Base-by-base conservation (phyloP, 345 rosid species). In the Geranium rotundifolium region DNA sequence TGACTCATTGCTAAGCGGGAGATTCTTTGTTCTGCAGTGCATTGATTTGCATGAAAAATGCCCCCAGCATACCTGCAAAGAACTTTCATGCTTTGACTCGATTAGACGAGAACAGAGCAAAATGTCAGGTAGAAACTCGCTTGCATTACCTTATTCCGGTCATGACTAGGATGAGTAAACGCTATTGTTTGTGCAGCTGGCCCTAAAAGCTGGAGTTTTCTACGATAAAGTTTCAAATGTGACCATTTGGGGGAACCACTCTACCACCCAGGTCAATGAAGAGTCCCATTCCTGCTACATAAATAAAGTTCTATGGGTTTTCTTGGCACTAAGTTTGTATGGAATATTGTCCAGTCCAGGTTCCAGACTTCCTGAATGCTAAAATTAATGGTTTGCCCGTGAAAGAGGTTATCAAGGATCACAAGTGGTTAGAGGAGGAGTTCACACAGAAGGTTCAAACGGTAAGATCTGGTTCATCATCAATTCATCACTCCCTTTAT, bases 241-340 rank as follows among this genome's bases (percentile, higher is more conserved):
- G 92, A 88, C 99, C 69, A 90, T 93, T 29, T 93, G 99, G 99
- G 99, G 99, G 63, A 93, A 93, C 73, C 99, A 93, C 80, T 93
- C 99, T 3, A 93, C 95, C 12, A 93, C 99, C 69, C 97, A 93
- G 99, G 97, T 92, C 56, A 60, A 31, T 12, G 41, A 61, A 41
- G n/a, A 27, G 70, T 60, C 68, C 58, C 23, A 19, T 23, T 23
- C 27, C 27, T 23, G 19, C 12, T 46, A 46, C 52, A 9, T 46
- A 14, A 46, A 46, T 14, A 14, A 2, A 46, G 46, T 37, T 6
- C 4, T 5, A 37, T 37, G 46, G 46, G 46, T 37, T 37, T 10
- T 5, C 12, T 6, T 37, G 12, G 46, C 46, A 5, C 9, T 37
- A 37, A 37, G 2, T 37, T 37, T 10, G 52, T 9, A 46, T 12